Base-by-base conservation (phyloP, 495 filamentous ascomycete species). In the Talaromyces wortmannii region DNA sequence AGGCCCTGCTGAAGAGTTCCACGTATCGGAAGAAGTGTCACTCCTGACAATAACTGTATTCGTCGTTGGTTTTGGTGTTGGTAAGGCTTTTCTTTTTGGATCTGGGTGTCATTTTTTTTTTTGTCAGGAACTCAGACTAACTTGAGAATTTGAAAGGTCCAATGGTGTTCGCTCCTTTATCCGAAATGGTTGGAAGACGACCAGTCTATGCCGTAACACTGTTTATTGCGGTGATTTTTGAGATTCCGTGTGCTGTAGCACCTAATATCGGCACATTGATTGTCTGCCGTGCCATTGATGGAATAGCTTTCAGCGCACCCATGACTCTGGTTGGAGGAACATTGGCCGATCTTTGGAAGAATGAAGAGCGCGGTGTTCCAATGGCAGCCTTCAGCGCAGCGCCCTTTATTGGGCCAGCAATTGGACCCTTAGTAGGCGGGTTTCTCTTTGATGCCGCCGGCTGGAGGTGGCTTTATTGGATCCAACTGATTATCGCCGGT, bases 391-490 rank as follows among this genome's bases (percentile, higher is more conserved):
- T 91, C 69, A 84, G 79, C 30, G 87, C 88, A 30, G 88, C 87
- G 31, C 89, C 89, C 0, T 89, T 91, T 61, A 74, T 90, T 32
- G 89, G 88, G 4, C 88, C 88, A 45, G 88, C 87, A 6, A 80
- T 82, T 57, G 78, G 83, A 65, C 89, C 89, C 8, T 78, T 95
- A 6, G 77, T 84, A 23, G 89, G 90, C 66, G 90, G 90, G 44
- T 91, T 83, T 67, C 69, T 94, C 6, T 75, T 77, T 11, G 84
- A 89, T 59, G 78, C 78, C 4, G 70, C 72, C 0, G 86, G 85
- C 50, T 95, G 90, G 90, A 74, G 87, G 55, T 95, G 89, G 89
- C 75, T 92, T 3, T 92, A 91, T 74, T 92, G 88, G 88, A 75
- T 92, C 54, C 87, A 89, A 53, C 69, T 91, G 15, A 92, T 92